A percentile compares a stretch with the other conserved stretches of the same genome.
Evolutionary conservation across 805 yeast species (phyloP).

Genomic region (Candida quercuum): DNA sequence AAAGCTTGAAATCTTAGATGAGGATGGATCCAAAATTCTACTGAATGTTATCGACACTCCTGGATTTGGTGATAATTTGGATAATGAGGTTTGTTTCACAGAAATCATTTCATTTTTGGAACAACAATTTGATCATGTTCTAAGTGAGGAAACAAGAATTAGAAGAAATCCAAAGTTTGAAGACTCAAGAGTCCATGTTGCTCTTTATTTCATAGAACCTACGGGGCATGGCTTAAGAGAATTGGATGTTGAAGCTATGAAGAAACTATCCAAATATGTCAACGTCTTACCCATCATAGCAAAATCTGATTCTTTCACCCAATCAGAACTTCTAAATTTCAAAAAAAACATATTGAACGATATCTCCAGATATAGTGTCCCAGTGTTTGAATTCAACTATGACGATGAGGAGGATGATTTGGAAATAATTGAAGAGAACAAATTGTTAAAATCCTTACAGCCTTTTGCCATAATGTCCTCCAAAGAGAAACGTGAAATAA

Average conservation of each 20-base stretch:
- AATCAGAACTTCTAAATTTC: conserved; percentile 50
- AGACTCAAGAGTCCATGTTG: conserved; percentile 72
- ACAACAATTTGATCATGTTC: conserved; percentile 71
- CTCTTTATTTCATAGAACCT: conserved; percentile 68
- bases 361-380: conserved; percentile 63
- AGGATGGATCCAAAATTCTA: conserved; percentile 49
- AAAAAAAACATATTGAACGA: conserved; percentile 57
- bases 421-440: conserved; percentile 67
- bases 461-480: conserved; percentile 73
- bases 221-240: conserved; percentile 77
- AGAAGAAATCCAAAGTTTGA: conserved; percentile 79
- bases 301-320: conserved; percentile 68
- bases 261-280: conserved; percentile 62
- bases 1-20: conserved; percentile 55
- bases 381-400: conserved; percentile 64
- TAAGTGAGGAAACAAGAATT: conserved; percentile 84
- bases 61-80: conserved; percentile 69
- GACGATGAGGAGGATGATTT: conserved; percentile 70
- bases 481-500: conserved; percentile 47
- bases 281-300: conserved; percentile 69
- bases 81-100: conserved; percentile 59
- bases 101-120: conserved; percentile 65
- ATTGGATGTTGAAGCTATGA: conserved; percentile 68
- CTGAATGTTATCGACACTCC: conserved; percentile 69
- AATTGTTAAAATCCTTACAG: conserved; percentile 54